A percentile compares a stretch with the other conserved stretches of the same genome.
phyloP scores from a whole-genome alignment of 2,329 filamentous ascomycete genomes.

The Clarireedia monteithiana region DNA sequence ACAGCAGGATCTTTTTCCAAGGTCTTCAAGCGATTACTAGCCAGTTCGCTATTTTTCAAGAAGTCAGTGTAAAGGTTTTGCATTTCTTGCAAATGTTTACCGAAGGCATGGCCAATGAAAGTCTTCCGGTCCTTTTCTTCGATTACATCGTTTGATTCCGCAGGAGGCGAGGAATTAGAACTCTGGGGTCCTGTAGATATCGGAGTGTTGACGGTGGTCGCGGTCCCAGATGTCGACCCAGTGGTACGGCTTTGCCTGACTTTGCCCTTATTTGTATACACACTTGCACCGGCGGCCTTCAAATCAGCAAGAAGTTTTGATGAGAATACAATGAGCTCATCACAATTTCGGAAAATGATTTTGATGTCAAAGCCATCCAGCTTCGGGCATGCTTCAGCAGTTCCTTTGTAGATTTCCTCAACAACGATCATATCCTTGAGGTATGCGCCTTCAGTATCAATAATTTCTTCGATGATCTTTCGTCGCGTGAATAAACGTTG shows the following conservation, averaged over 20 bases:
- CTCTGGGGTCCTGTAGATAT: conserved; percentile 15
- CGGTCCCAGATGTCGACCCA: neutral
- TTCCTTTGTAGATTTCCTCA: conserved; percentile 95
- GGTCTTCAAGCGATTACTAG: conserved; percentile 52
- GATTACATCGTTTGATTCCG: conserved; percentile 22
- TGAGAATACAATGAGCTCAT: conserved; percentile 84
- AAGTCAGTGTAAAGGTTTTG: conserved; percentile 54
- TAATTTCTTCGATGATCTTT: conserved; percentile 81
- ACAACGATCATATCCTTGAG: conserved; percentile 95
- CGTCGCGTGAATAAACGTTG: conserved; percentile 73
- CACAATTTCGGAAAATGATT: conserved; percentile 84
- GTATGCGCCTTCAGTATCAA: conserved; percentile 88
- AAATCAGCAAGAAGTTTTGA: conserved; percentile 70
- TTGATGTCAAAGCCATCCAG: conserved; percentile 80
- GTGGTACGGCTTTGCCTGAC: conserved; percentile 34
- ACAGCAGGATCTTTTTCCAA: conserved; percentile 57
- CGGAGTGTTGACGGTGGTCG: conserved; percentile 7
- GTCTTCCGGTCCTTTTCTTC: conserved; percentile 28
- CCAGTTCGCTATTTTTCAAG: conserved; percentile 54
- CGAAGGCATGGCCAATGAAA: conserved; percentile 26
- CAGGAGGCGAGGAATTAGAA: conserved; percentile 20
- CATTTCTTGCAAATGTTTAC: conserved; percentile 49
- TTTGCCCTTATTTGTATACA: conserved; percentile 53
- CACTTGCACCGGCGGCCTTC: conserved; percentile 68
- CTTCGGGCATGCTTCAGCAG: conserved; percentile 71